Evolutionary conservation across 2,329 filamentous ascomycete genomes (phyloP).

Genomic region (Fusarium verrucosum): DNA sequence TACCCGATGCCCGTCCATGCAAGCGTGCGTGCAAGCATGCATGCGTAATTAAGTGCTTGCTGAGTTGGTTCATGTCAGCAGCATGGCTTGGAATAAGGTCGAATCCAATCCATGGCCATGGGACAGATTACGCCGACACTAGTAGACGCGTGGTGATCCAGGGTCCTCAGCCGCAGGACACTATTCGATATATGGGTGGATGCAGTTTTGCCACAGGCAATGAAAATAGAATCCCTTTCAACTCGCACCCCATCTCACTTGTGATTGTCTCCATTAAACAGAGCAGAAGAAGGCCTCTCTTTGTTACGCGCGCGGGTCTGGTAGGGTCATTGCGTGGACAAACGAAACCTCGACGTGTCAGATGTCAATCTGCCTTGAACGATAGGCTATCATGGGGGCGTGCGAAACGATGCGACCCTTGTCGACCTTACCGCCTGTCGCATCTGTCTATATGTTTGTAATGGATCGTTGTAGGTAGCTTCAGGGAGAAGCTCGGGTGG

Average conservation of each 20-base stretch:
- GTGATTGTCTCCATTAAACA: neutral
- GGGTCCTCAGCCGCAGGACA: conserved; percentile 17
- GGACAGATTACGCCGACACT: neutral
- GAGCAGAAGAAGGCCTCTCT: neutral
- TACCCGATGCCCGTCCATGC: conserved; percentile 5
- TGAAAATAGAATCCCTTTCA: neutral
- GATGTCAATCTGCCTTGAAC: neutral
- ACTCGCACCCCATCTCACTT: neutral
- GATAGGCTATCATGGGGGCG: neutral
- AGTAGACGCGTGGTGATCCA: conserved; percentile 11
- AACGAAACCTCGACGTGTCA: conserved; percentile 1
- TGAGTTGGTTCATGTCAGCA: neutral
- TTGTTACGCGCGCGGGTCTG: neutral
- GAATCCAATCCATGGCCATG: conserved; percentile 4
- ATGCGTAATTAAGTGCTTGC: neutral
- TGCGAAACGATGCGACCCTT: conserved; percentile 4
- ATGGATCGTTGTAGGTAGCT: no score
- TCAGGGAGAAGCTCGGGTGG: no score
- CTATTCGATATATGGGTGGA: conserved; percentile 11
- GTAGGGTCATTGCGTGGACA: neutral
- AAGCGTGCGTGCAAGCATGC: neutral
- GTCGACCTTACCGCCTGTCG: conserved; percentile 18
- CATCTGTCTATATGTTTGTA: neutral
- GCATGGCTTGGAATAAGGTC: neutral
- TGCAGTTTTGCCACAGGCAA: conserved; percentile 22